These are phyloP conservation scores for Hsuehochloa calcarea DNA, from an alignment of 176 grass and related monocot species.

Conservation along the genomic window DNA sequence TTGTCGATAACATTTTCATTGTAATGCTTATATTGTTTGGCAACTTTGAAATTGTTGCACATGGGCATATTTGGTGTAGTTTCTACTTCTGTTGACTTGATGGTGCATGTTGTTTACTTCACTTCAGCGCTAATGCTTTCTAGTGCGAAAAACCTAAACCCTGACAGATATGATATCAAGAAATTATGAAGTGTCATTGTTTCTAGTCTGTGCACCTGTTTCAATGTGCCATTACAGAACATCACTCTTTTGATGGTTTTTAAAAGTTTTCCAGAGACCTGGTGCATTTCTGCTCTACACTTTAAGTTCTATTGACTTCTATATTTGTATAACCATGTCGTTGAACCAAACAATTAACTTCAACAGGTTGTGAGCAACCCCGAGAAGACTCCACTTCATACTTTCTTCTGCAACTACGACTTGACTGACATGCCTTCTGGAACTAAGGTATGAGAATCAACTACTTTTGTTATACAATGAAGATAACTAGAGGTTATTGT, in stretches of 20 bases:
- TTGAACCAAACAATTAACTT: conserved; percentile 12
- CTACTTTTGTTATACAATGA: background rate
- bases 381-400: conserved; percentile 93
- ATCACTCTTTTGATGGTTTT: background rate
- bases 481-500: background rate
- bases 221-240: background rate
- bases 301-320: background rate
- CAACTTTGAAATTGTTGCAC: background rate
- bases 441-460: conserved; percentile 64
- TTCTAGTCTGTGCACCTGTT: conserved; percentile 5
- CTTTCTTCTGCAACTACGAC: conserved; percentile 97
- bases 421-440: conserved; percentile 95
- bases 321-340: background rate
- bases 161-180: background rate
- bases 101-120: background rate
- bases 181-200: background rate
- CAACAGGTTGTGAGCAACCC: conserved; percentile 93
- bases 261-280: background rate
- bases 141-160: background rate
- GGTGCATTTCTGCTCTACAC: background rate
- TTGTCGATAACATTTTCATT: background rate
- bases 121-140: background rate
- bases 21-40: background rate
- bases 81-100: background rate
- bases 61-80: background rate